Evolutionary conservation across 495 filamentous ascomycete species (phyloP).

Genomic region (Poronia punctata): DNA sequence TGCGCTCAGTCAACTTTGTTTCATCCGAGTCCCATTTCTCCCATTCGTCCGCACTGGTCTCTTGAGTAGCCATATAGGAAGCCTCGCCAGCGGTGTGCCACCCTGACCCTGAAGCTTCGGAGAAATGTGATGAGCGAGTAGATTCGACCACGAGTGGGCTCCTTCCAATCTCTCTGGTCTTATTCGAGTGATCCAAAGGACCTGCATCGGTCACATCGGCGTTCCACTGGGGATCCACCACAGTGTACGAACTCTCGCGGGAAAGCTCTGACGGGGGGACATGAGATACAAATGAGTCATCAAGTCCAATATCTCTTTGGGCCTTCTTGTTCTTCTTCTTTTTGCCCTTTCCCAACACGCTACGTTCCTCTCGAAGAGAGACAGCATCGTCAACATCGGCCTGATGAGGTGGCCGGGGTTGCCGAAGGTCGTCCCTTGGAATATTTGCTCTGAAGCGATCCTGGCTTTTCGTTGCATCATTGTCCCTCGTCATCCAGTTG

Average conservation of each 20-base stretch:
- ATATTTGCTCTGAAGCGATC: background rate
- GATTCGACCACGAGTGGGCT: conserved; percentile 9
- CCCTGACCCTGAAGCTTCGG: background rate
- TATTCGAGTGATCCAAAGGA: conserved; percentile 16
- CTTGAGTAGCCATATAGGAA: background rate
- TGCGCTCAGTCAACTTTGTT: conserved; percentile 4
- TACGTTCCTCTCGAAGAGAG: conserved; percentile 14
- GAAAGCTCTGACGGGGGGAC: conserved; percentile 11
- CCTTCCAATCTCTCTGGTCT: conserved; percentile 11
- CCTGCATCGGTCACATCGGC: conserved; percentile 9
- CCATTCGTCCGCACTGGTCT: conserved; percentile 8
- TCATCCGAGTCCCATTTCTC: conserved; percentile 3
- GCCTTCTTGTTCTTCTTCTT: conserved; percentile 26
- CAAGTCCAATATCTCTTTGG: conserved; percentile 20
- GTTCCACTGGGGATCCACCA: conserved; percentile 12
- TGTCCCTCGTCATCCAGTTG: conserved; percentile 9
- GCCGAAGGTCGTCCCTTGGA: background rate
- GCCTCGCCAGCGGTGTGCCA: background rate
- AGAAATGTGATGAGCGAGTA: background rate
- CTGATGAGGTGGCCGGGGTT: conserved; percentile 3
- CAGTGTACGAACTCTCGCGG: conserved; percentile 26
- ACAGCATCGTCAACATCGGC: conserved; percentile 24
- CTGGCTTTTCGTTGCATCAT: background rate
- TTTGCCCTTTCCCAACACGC: conserved; percentile 13
- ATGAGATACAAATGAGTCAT: conserved; percentile 15